Evolutionary conservation across 768 basidiomycete genomes (phyloP), one percentile per base, ranked within the genome.

Genomic region (Panaeolus papilionaceus): DNA sequence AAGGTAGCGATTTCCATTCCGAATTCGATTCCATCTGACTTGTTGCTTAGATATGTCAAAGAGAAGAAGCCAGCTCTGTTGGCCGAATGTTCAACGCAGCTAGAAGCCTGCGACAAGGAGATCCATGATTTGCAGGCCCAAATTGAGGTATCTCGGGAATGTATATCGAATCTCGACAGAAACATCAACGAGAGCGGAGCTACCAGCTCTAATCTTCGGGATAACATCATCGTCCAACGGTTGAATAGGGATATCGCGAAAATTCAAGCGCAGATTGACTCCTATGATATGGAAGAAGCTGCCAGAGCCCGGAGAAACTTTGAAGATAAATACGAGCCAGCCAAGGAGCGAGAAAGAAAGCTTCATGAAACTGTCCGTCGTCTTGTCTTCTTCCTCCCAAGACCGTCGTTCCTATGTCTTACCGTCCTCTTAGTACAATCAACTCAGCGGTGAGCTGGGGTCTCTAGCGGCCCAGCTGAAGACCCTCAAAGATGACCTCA

Each of bases 301-400:
- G 92, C 91, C 20, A 92, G 88, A 75, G 93, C 94, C 23, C 89
- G 89, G 76, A 85, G 91, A 66, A 92, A 89, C 66, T 99, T 97
- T 77, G 89, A 96, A 65, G 88, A 90, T 63, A 88, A 91, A 73
- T 99, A 92, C 79, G 83, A 83, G 37, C 79, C 83, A 2, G 91
- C 90, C 72, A 91, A 93, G 75, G 83, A 87, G 69, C 88, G 84
- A 74, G 93, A 96, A 80, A 87, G 86, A 14, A 83, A 89, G 42
- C 79, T 95, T 71, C 89, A 92, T 69, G 86, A 85, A 71, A 83
- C 86, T 81, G 94, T 93, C 69, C 28, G 84, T 70, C 38, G 49
- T 64, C 40, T 63, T 37, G 38, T 7, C 10, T 61, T 49, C 10
- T 28, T 51, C 51, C 37, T 11, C 20, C 54, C 66, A n/a, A 68